Evolutionary conservation across 768 basidiomycete genomes (phyloP).

Genomic region (Lyophyllum decastes): DNA sequence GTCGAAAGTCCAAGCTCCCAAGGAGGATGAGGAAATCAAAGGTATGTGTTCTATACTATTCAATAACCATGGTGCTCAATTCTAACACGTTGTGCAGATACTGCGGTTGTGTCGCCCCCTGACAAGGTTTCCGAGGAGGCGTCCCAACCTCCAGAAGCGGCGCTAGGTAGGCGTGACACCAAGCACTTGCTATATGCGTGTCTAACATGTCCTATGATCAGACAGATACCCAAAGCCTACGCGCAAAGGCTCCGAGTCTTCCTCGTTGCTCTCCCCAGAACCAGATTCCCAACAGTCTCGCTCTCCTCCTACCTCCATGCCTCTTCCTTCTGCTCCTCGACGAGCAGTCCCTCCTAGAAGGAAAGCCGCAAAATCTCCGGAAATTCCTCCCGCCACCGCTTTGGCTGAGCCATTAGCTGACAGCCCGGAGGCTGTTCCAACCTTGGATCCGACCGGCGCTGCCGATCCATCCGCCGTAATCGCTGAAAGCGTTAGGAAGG

Average conservation of each 20-base stretch:
- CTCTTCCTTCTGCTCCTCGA: constrained; percentile 71
- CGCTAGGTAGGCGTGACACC: constrained; percentile 9
- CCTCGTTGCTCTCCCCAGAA: constrained; percentile 27
- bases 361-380: constrained; percentile 55
- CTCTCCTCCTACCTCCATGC: constrained; percentile 57
- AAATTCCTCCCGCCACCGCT: constrained; percentile 15
- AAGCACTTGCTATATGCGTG: not conserved
- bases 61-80: not conserved
- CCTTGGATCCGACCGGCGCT: not conserved
- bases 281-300: constrained; percentile 33
- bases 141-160: not conserved
- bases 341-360: constrained; percentile 75
- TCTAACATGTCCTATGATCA: not conserved
- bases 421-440: constrained; percentile 7
- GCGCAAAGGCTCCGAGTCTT: constrained; percentile 27
- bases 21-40: constrained; percentile 5
- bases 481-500: constrained; percentile 9
- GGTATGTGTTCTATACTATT: constrained; percentile 5
- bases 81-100: constrained; percentile 8
- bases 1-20: not conserved
- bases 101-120: constrained; percentile 1
- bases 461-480: constrained; percentile 17
- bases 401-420: constrained; percentile 12
- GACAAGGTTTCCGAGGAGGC: constrained; percentile 8
- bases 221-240: constrained; percentile 15